Evolutionary conservation across 257 asterid species (phyloP).

Genomic region (Solanum paucissectum): DNA sequence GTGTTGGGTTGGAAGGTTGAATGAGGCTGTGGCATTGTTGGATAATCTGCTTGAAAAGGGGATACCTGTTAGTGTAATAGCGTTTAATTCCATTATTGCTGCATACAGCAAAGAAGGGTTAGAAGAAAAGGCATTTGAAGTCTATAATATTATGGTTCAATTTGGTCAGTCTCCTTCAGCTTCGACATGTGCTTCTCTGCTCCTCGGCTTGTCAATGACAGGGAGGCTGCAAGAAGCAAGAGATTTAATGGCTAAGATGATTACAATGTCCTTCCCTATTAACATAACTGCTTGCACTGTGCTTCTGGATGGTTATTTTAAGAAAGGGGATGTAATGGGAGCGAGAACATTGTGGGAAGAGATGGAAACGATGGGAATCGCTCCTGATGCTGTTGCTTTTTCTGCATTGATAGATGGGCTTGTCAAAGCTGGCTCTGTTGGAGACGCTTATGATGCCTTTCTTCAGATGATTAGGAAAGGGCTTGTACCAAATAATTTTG

Average conservation of each 20-base stretch:
- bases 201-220: slow-evolving; percentile 46
- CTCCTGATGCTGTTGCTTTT: slow-evolving; percentile 87
- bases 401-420: slow-evolving; percentile 82
- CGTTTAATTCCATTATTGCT: slow-evolving; percentile 69
- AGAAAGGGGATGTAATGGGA: slow-evolving; percentile 53
- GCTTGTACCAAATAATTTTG: slow-evolving; percentile 73
- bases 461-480: slow-evolving; percentile 46
- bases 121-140: slow-evolving; percentile 59
- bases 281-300: slow-evolving; percentile 60
- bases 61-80: slow-evolving; percentile 47
- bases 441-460: slow-evolving; percentile 44
- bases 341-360: slow-evolving; percentile 74
- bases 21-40: slow-evolving; percentile 55
- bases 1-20: slow-evolving; percentile 77
- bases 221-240: slow-evolving; percentile 67
- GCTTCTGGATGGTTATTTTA: slow-evolving; percentile 68
- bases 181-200: slow-evolving; percentile 63
- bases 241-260: slow-evolving; percentile 50
- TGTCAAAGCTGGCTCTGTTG: slow-evolving; percentile 50
- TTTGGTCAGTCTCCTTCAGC: slow-evolving; percentile 70
- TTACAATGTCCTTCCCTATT: slow-evolving; percentile 49
- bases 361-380: slow-evolving; percentile 59
- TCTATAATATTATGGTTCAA: slow-evolving; percentile 47
- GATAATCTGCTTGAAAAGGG: slow-evolving; percentile 67
- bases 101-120: slow-evolving; percentile 65